Percentiles rank a stretch among this genome's conserved stretches.
Conservation (phyloP, 2,329 filamentous ascomycete species). For the Aspergillus pseudoterreus region DNA sequence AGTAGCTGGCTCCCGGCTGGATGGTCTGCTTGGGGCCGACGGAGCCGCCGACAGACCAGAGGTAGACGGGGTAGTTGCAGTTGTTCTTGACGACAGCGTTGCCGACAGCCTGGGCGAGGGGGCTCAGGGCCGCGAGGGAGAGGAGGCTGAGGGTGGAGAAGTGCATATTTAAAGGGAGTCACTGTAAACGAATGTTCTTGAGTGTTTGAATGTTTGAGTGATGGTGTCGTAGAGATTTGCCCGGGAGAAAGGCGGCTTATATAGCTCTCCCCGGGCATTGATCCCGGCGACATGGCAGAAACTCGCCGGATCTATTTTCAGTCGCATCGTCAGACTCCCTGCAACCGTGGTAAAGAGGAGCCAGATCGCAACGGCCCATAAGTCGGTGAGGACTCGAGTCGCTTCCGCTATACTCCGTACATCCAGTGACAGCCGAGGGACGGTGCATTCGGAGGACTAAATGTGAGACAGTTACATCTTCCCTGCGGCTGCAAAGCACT, state of each 20-base stretch:
- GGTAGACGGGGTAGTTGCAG: conserved; percentile 34
- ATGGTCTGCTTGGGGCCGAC: conserved; percentile 29
- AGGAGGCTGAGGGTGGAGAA: conserved; percentile 26
- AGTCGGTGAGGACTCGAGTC: too few species aligned
- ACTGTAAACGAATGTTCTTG: background rate
- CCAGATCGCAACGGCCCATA: background rate
- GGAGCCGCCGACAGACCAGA: conserved; percentile 37
- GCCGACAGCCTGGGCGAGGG: conserved; percentile 32
- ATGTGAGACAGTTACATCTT: background rate
- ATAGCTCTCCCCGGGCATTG: background rate
- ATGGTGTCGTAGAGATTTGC: background rate
- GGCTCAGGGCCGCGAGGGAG: conserved; percentile 29
- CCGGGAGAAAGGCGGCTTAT: background rate
- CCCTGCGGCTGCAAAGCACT: background rate
- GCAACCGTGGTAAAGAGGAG: background rate
- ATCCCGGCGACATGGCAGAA: background rate
- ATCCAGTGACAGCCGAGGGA: background rate
- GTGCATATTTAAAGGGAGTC: conserved; percentile 25
- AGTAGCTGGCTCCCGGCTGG: conserved; percentile 29
- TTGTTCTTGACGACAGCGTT: conserved; percentile 39
- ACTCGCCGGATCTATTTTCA: background rate
- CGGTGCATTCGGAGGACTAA: background rate
- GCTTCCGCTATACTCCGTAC: background rate
- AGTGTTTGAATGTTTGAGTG: background rate
- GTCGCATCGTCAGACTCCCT: background rate